Evolutionary conservation across 768 basidiomycete genomes (phyloP), one percentile per base, ranked within the genome.

Genomic region (Tulasnella sp.): DNA sequence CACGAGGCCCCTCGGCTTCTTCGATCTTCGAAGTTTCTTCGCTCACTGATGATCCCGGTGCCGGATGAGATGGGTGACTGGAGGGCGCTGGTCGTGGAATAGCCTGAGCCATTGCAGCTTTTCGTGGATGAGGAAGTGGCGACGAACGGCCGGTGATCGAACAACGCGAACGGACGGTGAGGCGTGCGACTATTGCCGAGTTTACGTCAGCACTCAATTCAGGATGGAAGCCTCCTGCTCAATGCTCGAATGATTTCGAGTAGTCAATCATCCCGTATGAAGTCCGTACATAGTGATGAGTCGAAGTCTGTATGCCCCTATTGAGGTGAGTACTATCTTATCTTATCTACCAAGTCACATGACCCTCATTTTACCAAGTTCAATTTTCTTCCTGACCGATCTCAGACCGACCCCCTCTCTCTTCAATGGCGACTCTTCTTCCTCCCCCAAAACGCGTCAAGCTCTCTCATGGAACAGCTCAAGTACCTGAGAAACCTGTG

Each of bases 401-500:
- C 22, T 14, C 52, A n/a, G n/a, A n/a, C 52, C 16, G 7, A 7
- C 52, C 5, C 32, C 9, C 52, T 3, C 22, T 29, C 29, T 11
- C 0, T 32, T 9, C 39, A 36, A 95, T 95, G 95, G 90, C 94
- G 11, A 88, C 93, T 5, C 83, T 89, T 26, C 84, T 95, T 32
- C 94, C 93, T 37, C 94, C 93, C 32, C 94, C 92, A 19, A 95
- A 95, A 82, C 86, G 95, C 75, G 86, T 88, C 78, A 95, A 95
- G 80, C 83, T 88, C 44, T 90, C 91, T 79, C 88, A 93, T 76
- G 90, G 62, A 37, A 69, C 42, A n/a, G 70, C 62, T 19, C 64
- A 72, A 63, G 62, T 74, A 8, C 64, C 65, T 1, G 72, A 68
- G 42, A 72, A 47, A 36, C 37, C 34, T 8, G 22, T 62, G 42